phyloP scores from a whole-genome alignment of 345 rosid genomes.

The Sonneratia caseolaris region DNA sequence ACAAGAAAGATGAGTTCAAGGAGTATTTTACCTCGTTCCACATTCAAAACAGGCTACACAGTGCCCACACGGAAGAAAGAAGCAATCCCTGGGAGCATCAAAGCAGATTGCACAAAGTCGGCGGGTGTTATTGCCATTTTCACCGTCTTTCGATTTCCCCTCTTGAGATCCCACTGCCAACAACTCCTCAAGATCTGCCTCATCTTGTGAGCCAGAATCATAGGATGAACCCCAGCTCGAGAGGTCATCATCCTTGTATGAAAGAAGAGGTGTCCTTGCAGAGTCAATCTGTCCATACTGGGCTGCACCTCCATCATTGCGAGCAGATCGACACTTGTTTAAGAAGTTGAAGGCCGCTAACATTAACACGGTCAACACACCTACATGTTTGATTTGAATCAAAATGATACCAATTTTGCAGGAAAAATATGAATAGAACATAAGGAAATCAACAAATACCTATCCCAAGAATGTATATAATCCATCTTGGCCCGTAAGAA shows the following conservation, averaged over 20 bases:
- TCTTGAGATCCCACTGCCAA: constrained; percentile 28
- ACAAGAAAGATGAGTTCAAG: background rate
- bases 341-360: constrained; percentile 43
- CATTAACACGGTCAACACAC: constrained; percentile 63
- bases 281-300: constrained; percentile 28
- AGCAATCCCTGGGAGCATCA: constrained; percentile 97
- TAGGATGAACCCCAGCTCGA: constrained; percentile 93
- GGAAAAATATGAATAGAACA: background rate
- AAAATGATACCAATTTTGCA: constrained; percentile 2
- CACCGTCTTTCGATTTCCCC: constrained; percentile 44
- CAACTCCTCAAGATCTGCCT: constrained; percentile 53
- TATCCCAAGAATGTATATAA: constrained; percentile 69
- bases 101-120: constrained; percentile 94
- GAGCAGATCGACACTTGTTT: constrained; percentile 38
- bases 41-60: constrained; percentile 88
- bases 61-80: constrained; percentile 98
- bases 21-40: constrained; percentile 60
- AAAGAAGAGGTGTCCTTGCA: constrained; percentile 63
- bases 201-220: constrained; percentile 67
- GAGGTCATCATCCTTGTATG: constrained; percentile 73
- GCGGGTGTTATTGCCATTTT: constrained; percentile 54
- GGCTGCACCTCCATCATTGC: constrained; percentile 25
- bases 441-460: constrained; percentile 30
- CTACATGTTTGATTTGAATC: constrained; percentile 21
- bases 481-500: constrained; percentile 89